phyloP scores from a whole-genome alignment of 2,329 filamentous ascomycete genomes.

The Fusarium proliferatum region DNA sequence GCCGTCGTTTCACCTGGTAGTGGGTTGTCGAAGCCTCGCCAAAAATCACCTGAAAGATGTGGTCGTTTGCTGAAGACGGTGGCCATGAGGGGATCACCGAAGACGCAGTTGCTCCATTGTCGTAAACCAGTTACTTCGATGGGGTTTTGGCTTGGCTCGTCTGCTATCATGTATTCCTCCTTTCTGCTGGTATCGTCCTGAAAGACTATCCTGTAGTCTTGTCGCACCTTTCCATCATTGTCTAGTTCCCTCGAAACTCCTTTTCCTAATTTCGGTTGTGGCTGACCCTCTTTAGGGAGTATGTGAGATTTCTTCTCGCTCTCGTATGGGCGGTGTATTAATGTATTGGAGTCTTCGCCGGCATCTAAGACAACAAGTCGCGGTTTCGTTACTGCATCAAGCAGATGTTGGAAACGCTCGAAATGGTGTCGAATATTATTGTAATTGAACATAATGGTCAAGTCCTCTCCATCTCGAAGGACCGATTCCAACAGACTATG shows the following conservation, averaged over 20 bases:
- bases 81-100: constrained; percentile 69
- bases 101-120: constrained; percentile 69
- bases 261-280: constrained; percentile 3
- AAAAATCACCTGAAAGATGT: constrained; percentile 56
- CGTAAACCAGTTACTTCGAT: constrained; percentile 62
- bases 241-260: background rate
- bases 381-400: constrained; percentile 64
- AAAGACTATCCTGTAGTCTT: constrained; percentile 3
- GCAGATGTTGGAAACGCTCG: constrained; percentile 57
- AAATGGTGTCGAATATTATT: constrained; percentile 65
- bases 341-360: constrained; percentile 61
- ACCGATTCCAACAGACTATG: constrained; percentile 65
- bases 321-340: constrained; percentile 50
- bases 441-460: constrained; percentile 68
- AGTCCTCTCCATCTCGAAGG: constrained; percentile 70
- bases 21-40: constrained; percentile 57
- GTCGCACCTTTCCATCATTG: background rate
- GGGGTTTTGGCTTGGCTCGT: background rate
- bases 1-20: constrained; percentile 17
- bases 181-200: constrained; percentile 5
- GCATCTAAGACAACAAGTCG: constrained; percentile 66
- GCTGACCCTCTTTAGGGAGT: background rate
- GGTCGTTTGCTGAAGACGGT: constrained; percentile 59
- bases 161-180: constrained; percentile 1
- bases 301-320: constrained; percentile 1